These are phyloP conservation scores for Gaeumannomyces sp. DNA, from an alignment of 2,329 filamentous ascomycete species.

Conservation along the genomic window DNA sequence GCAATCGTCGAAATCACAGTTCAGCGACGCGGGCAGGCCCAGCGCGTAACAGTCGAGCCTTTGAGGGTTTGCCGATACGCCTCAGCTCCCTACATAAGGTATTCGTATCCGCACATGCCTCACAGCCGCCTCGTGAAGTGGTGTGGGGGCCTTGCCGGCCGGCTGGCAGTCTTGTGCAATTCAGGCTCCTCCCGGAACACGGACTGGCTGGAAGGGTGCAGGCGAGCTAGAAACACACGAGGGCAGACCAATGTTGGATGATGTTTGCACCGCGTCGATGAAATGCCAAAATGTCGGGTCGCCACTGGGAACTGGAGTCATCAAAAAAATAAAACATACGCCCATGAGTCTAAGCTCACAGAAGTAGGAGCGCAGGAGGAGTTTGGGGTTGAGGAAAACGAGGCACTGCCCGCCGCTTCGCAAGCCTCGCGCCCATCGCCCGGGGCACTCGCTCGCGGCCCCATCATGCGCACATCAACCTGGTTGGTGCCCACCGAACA, in stretches of 20 bases:
- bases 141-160: not conserved
- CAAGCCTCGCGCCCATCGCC: slow-evolving; percentile 2
- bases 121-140: not conserved
- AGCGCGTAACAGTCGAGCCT: not conserved
- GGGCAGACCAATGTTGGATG: not conserved
- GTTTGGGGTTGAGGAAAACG: not conserved
- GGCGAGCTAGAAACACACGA: not conserved
- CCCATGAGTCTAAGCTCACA: not conserved
- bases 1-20: not conserved
- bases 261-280: not conserved
- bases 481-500: not conserved
- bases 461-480: not conserved
- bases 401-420: not conserved
- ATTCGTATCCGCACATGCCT: not conserved
- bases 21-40: no score
- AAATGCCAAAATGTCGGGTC: no score
- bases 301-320: no score
- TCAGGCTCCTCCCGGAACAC: not conserved
- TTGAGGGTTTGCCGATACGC: not conserved
- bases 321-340: not conserved
- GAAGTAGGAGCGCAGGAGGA: not conserved
- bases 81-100: not conserved
- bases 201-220: not conserved
- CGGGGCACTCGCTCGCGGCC: not conserved
- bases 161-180: not conserved